Percentiles rank a stretch among this genome's conserved stretches.
phyloP scores from a whole-genome alignment of 2,329 filamentous ascomycete genomes.

The Grosmannia penicillata region DNA sequence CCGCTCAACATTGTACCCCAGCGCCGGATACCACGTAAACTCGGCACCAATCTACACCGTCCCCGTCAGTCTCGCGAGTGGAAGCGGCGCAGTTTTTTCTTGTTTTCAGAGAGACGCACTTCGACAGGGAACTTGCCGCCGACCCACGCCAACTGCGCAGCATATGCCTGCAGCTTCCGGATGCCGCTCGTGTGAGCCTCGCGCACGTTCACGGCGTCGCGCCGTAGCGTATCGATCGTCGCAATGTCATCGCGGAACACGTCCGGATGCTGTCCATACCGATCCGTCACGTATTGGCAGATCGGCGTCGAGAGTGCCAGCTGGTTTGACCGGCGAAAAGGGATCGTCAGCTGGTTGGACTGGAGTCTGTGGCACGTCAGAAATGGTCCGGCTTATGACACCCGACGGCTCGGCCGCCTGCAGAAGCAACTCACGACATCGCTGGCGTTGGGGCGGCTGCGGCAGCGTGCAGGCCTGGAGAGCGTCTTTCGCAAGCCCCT shows the following conservation, averaged over 20 bases:
- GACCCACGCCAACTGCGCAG: slow-evolving; percentile 85
- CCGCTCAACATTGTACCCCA: slow-evolving; percentile 76
- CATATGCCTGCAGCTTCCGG: slow-evolving; percentile 78
- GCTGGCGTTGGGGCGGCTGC: too few relatives aligned
- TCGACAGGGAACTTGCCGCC: slow-evolving; percentile 93
- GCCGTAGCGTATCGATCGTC: slow-evolving; percentile 67
- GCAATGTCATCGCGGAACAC: slow-evolving; percentile 84
- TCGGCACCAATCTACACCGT: slow-evolving; percentile 83
- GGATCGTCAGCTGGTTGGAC: slow-evolving; percentile 57
- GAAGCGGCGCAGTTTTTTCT: slow-evolving; percentile 2
- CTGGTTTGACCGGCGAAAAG: slow-evolving; percentile 73
- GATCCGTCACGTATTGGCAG: slow-evolving; percentile 87
- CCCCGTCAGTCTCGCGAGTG: slow-evolving; percentile 3
- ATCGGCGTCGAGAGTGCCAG: slow-evolving; percentile 71
- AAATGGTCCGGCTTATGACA: too few relatives aligned
- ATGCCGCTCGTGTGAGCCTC: slow-evolving; percentile 81
- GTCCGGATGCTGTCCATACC: slow-evolving; percentile 97
- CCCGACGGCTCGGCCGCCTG: too few relatives aligned
- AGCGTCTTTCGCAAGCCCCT: too few relatives aligned
- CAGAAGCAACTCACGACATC: too few relatives aligned
- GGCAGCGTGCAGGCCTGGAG: too few relatives aligned
- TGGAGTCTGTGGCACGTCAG: too few relatives aligned
- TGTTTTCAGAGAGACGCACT: slow-evolving; percentile 24
- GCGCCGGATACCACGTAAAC: slow-evolving; percentile 88
- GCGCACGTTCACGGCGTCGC: slow-evolving; percentile 74